Evolutionary conservation across 805 yeast species (phyloP).

Genomic region (Danielozyma ontarioensis): DNA sequence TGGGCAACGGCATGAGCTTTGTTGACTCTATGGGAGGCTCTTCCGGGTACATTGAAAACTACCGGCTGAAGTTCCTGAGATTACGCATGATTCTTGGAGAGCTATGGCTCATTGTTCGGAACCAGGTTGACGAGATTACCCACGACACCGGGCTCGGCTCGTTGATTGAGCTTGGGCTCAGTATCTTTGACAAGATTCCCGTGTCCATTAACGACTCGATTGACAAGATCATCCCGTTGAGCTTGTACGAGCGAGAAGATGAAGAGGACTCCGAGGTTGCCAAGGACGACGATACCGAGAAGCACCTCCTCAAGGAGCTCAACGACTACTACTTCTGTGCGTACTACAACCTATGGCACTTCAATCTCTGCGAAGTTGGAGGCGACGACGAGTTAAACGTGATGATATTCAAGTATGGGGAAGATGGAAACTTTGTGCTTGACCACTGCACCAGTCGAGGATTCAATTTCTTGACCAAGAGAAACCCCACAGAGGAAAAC

Average conservation of each 20-base stretch:
- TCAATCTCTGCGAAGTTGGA: slow-evolving; percentile 57
- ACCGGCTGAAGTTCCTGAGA: slow-evolving; percentile 56
- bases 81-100: slow-evolving; percentile 57
- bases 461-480: slow-evolving; percentile 54
- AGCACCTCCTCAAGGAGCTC: slow-evolving; percentile 40
- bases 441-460: slow-evolving; percentile 52
- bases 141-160: slow-evolving; percentile 28
- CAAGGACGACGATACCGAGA: slow-evolving; percentile 19
- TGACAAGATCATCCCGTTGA: slow-evolving; percentile 39
- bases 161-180: slow-evolving; percentile 50
- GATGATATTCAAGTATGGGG: slow-evolving; percentile 37
- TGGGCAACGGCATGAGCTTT: slow-evolving; percentile 63
- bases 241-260: slow-evolving; percentile 16
- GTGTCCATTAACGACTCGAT: slow-evolving; percentile 34
- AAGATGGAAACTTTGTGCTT: slow-evolving; percentile 45
- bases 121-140: slow-evolving; percentile 36
- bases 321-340: slow-evolving; percentile 61
- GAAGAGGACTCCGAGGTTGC: slow-evolving; percentile 2
- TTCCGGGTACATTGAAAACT: slow-evolving; percentile 46
- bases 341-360: slow-evolving; percentile 74
- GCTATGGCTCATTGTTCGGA: slow-evolving; percentile 56
- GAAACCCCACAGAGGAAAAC: slow-evolving; percentile 7
- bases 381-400: slow-evolving; percentile 32
- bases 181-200: slow-evolving; percentile 60
- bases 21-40: slow-evolving; percentile 44